Conservation (phyloP, 371 early-diverging fungal genomes). For the Dichotomocladium elegans region DNA sequence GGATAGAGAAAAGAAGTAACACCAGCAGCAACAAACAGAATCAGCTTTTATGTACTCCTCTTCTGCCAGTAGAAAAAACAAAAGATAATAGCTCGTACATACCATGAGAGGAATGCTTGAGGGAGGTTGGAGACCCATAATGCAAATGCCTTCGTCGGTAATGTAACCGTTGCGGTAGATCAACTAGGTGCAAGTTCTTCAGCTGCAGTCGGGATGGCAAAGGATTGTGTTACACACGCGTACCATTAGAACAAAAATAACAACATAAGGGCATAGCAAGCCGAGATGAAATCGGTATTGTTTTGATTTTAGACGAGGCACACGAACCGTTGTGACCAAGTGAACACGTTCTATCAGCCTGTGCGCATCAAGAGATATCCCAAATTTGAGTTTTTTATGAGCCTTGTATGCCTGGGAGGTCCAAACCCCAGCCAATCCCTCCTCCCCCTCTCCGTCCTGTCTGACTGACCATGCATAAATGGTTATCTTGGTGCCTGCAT, state of each 20-base stretch:
- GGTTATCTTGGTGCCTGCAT: constrained; percentile 21
- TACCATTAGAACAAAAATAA: constrained; percentile 48
- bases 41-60: not conserved
- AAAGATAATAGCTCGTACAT: constrained; percentile 1
- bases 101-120: constrained; percentile 49
- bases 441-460: too few species aligned
- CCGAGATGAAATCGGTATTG: constrained; percentile 24
- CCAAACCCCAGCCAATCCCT: too few species aligned
- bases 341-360: constrained; percentile 29
- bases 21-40: not conserved
- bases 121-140: constrained; percentile 41
- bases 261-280: constrained; percentile 33
- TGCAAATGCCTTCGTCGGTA: constrained; percentile 37
- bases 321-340: constrained; percentile 18
- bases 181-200: constrained; percentile 21
- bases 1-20: not conserved
- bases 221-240: not conserved
- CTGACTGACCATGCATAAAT: constrained; percentile 25
- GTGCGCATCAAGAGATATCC: too few species aligned
- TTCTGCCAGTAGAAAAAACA: not conserved
- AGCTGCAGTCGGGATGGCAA: not conserved
- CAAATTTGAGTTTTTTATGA: too few species aligned
- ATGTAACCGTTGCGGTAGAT: constrained; percentile 41
- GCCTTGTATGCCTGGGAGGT: too few species aligned
- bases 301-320: constrained; percentile 12